phyloP scores from a whole-genome alignment of 441 rosid species.

The Populus hybrid region DNA sequence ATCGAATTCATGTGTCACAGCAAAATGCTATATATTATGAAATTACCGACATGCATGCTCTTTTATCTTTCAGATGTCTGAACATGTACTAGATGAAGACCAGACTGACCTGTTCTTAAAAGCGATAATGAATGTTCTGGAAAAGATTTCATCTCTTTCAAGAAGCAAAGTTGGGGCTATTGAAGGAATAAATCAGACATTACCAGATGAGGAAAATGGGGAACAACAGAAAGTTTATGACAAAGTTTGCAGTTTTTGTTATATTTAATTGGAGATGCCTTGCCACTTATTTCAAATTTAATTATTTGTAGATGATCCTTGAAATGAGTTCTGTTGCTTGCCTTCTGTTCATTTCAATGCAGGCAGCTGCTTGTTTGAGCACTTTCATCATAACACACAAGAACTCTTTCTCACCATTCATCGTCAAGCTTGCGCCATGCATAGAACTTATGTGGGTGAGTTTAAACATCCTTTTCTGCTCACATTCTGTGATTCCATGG shows the following conservation, averaged over 20 bases:
- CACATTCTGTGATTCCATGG: too few species aligned
- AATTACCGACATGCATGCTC: neutral
- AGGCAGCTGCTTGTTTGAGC: conserved; percentile 12
- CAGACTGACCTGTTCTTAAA: conserved; percentile 1
- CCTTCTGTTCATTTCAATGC: neutral
- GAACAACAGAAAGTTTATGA: neutral
- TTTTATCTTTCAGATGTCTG: conserved; percentile 9
- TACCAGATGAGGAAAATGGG: neutral
- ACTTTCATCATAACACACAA: conserved; percentile 11
- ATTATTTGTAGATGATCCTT: neutral
- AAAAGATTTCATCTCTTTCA: neutral
- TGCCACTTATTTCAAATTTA: neutral
- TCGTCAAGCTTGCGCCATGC: too few species aligned
- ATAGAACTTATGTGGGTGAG: too few species aligned
- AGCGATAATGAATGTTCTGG: neutral
- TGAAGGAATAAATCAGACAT: neutral
- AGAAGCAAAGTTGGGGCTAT: neutral
- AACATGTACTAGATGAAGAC: neutral
- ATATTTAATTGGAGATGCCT: neutral
- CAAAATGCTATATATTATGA: neutral
- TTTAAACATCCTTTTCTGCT: too few species aligned
- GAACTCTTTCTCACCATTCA: neutral
- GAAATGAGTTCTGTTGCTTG: neutral
- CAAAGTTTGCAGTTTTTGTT: neutral
- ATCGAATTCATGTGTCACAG: neutral